Evolutionary conservation across 257 asterid genomes (phyloP).

Genomic region (Gentiana straminea): DNA sequence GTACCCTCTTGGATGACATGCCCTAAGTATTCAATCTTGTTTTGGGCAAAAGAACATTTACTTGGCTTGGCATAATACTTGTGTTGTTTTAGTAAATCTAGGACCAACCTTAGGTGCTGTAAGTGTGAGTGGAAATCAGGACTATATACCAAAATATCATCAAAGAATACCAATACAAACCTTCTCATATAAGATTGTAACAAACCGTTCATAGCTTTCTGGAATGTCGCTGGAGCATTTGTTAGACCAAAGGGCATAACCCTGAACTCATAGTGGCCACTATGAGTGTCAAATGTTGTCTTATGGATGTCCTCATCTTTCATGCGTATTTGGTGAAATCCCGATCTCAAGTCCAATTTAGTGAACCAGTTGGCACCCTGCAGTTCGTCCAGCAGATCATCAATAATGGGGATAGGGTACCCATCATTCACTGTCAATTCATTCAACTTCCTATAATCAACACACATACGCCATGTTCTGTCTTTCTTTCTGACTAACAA

Average conservation of each 20-base stretch:
- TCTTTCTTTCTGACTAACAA: background rate
- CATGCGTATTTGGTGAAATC: background rate
- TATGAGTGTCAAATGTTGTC: background rate
- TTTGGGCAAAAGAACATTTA: background rate
- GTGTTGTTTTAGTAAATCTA: background rate
- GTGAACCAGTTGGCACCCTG: too few species aligned
- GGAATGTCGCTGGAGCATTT: background rate
- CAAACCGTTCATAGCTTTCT: background rate
- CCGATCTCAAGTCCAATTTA: too few species aligned
- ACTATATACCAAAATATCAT: background rate
- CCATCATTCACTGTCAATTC: background rate
- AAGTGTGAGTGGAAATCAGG: accelerated
- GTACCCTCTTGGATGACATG: background rate
- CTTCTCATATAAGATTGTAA: background rate
- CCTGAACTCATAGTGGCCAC: too few species aligned
- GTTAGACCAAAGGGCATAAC: too few species aligned
- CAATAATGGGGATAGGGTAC: background rate
- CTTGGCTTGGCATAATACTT: background rate
- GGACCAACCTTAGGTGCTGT: accelerated
- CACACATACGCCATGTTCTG: background rate
- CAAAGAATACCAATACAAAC: background rate
- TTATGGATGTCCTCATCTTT: background rate
- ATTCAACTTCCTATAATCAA: background rate
- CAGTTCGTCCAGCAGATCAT: too few species aligned
- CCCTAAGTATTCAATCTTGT: background rate